phyloP scores from a whole-genome alignment of 805 yeast species.

The Candida vaughaniae region DNA sequence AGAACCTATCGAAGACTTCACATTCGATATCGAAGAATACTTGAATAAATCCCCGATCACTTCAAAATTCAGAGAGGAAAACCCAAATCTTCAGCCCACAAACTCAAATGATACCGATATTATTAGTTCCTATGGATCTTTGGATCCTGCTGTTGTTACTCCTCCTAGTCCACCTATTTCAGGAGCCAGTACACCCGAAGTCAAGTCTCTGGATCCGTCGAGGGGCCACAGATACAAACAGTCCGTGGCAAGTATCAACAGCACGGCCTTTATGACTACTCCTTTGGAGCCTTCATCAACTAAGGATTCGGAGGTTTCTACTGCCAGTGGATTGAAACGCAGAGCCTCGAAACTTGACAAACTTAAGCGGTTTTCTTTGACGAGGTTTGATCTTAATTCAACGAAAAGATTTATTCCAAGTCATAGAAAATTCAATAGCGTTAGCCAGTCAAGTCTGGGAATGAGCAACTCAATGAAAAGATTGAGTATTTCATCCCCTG shows the following conservation, averaged over 20 bases:
- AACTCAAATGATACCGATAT: constrained; percentile 7
- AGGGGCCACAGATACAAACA: constrained; percentile 2
- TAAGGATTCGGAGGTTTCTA: not conserved
- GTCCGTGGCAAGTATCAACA: not conserved
- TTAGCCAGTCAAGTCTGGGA: not conserved
- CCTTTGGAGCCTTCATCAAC: constrained; percentile 5
- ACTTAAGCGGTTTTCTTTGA: constrained; percentile 13
- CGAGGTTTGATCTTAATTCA: constrained; percentile 4
- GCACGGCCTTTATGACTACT: constrained; percentile 4
- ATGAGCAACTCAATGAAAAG: constrained; percentile 2
- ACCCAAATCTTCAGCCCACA: constrained; percentile 27
- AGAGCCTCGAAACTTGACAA: constrained; percentile 2
- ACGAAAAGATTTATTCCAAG: constrained; percentile 5
- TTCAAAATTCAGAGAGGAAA: constrained; percentile 20
- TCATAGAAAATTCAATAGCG: constrained; percentile 12
- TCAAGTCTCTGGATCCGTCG: not conserved
- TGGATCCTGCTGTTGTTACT: constrained; percentile 13
- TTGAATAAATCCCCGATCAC: constrained; percentile 23
- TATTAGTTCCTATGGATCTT: constrained; percentile 8
- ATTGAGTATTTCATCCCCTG: constrained; percentile 1
- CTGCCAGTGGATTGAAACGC: not conserved
- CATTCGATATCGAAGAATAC: constrained; percentile 18
- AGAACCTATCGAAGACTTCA: constrained; percentile 1
- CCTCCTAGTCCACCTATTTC: constrained; percentile 14
- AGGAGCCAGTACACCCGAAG: not conserved